Evolutionary conservation across 495 filamentous ascomycete genomes (phyloP).

Genomic region (Hyaloscypha finlandica): DNA sequence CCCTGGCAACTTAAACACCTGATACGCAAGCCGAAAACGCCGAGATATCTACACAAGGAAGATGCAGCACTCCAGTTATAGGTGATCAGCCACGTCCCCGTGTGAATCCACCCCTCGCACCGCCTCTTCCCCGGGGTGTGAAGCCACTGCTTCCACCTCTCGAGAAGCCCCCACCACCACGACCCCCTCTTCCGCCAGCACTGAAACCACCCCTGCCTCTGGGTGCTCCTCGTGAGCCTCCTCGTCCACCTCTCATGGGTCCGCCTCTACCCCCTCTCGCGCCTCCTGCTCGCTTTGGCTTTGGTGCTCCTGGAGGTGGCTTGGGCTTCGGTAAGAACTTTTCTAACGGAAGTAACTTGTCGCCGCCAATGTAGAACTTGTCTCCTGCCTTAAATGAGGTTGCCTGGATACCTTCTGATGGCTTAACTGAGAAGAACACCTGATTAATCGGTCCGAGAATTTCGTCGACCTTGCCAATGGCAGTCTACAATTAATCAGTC

Average conservation of each 20-base stretch:
- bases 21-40: conserved; percentile 21
- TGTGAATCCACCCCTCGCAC: conserved; percentile 32
- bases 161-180: conserved; percentile 49
- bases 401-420: conserved; percentile 91
- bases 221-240: conserved; percentile 56
- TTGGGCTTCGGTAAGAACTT: conserved; percentile 96
- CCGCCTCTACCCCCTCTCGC: conserved; percentile 36
- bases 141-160: conserved; percentile 45
- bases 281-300: conserved; percentile 57
- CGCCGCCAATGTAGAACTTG: conserved; percentile 92
- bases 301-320: conserved; percentile 65
- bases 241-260: conserved; percentile 33
- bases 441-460: conserved; percentile 94
- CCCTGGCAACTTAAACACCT: conserved; percentile 18
- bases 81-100: conserved; percentile 30
- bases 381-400: conserved; percentile 92
- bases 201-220: conserved; percentile 49
- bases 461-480: conserved; percentile 92
- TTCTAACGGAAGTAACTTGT: conserved; percentile 93
- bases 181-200: conserved; percentile 44
- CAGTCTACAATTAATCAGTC: conserved; percentile 60
- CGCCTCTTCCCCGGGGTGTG: conserved; percentile 44
- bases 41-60: conserved; percentile 14
- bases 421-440: conserved; percentile 97
- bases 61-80: neutral